Evolutionary conservation across 169 alveolate genomes (phyloP), one percentile per base, ranked within the genome.

Genomic region (Plasmodium ovale): DNA sequence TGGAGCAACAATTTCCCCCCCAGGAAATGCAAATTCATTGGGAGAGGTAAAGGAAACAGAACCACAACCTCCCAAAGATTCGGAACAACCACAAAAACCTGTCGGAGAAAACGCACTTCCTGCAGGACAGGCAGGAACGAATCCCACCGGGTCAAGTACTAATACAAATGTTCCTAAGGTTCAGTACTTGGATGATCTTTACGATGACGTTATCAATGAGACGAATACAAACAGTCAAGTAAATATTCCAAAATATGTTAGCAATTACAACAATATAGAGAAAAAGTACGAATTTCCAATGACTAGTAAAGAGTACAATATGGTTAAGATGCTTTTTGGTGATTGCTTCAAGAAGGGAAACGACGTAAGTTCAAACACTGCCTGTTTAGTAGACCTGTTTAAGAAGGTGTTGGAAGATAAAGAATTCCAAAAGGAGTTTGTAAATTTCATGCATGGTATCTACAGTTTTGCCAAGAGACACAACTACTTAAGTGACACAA

Each of bases 361-460:
- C 16, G 44, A 25, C 0, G 5, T 25, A 4, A 1, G 16, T 65
- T n/a, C 19, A 39, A 6, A 35, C 9, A 5, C 29, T 3, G 23
- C 37, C 29, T 1, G 27, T 2, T 51, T 51, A 21, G 4, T 3
- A 27, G 65, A 27, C 12, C 31, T 31, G 21, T 51, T 51, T 47
- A 1, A 10, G 25, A 69, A 69, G 12, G 65, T 35, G 25, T 35
- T 65, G 23, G 56, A 35, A 23, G 65, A 51, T 44, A 27, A 44
- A n/a, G 33, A 14, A 69, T 69, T 27, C 29, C 37, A 25, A 23
- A 44, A 69, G 29, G 19, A 51, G 5, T 71, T 71, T 51, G 12
- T 29, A 62, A 62, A 62, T 62, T 27, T 62, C 3, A 62, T 62
- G 39, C 12, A 62, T 29, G 71, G 53, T 62, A 12, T 62, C 16